Evolutionary conservation across 2,329 filamentous ascomycete species (phyloP).

Genomic region (Epichloe gansuensis): DNA sequence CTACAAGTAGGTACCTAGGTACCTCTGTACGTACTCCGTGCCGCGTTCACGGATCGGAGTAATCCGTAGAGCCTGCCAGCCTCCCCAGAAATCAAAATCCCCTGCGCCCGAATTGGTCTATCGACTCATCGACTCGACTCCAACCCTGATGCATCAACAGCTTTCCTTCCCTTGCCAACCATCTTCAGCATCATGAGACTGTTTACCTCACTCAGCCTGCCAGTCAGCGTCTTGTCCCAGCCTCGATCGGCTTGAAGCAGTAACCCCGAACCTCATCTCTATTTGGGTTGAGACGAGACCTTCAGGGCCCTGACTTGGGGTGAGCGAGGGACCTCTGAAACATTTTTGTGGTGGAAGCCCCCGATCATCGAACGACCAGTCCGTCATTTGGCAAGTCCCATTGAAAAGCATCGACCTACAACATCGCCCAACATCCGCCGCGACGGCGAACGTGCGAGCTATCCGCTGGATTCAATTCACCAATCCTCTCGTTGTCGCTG

Average conservation of each 20-base stretch:
- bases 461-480: background rate
- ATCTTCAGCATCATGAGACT: slow-evolving; percentile 19
- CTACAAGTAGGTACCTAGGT: too few relatives aligned
- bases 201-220: slow-evolving; percentile 11
- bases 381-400: background rate
- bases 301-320: slow-evolving; percentile 7
- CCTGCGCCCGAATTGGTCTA: background rate
- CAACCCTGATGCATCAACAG: background rate
- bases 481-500: slow-evolving; percentile 9
- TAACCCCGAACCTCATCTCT: slow-evolving; percentile 1
- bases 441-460: slow-evolving; percentile 3
- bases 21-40: too few relatives aligned
- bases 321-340: slow-evolving; percentile 20
- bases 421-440: slow-evolving; percentile 2
- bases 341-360: slow-evolving; percentile 9
- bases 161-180: background rate
- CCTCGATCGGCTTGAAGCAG: slow-evolving; percentile 19
- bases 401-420: background rate
- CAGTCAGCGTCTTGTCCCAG: slow-evolving; percentile 12
- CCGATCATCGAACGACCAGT: slow-evolving; percentile 8
- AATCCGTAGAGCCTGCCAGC: background rate
- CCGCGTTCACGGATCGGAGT: too few relatives aligned
- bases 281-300: slow-evolving; percentile 11
- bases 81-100: background rate
- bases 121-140: background rate